Base-by-base conservation (phyloP, 169 alveolate genomes). In the Plasmodium cynomolgi region DNA sequence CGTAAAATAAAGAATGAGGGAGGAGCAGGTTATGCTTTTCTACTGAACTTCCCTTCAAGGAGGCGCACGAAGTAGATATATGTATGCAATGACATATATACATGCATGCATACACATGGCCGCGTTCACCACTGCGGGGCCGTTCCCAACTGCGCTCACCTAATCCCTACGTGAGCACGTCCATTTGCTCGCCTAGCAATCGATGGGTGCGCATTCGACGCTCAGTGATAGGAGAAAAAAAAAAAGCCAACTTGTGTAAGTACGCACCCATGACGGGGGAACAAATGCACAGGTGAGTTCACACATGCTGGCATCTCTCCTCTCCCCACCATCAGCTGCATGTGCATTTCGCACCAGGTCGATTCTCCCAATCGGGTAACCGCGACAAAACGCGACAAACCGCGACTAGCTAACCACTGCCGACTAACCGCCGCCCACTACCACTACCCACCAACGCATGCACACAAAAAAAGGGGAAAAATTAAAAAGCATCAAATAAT, bases 401-500 rank as follows among this genome's bases (percentile, higher is more conserved):
- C 23, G 20, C 62, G 23, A 15, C 20, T 47, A 47, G 58, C 20
- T 47, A 13, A 47, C 20, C 58, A 2, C 11, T 47, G 58, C 20
- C 0, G 20, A 47, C 58, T 11, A 47, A 47, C 4, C 17, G 20
- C 58, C 20, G 20, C 58, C 56, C 9, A 44, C n/a, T 47, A 47
- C 62, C 26, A 17, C 26, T 50, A 50, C 62, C 62, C 62, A 50
- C 62, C 62, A 50, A 50, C 23, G 62, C 62, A 50, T 50, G 23
- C 62, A 50, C 2, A 41, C 91, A 83, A 56, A 56, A 83, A 83
- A 56, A 20, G 62, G 26, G 73, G 73, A 20, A 83, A 54, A 62
- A 54, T 58, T 54, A 83, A 83, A 83, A 83, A 56, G 91, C 91
- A 83, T 56, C 91, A 83, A 83, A 83, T 83, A 29, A 54, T 58